A percentile compares a stretch with the other conserved stretches of the same genome.
Evolutionary conservation across 331 rosid genomes (phyloP).

Genomic region (Pyrus hybrid): DNA sequence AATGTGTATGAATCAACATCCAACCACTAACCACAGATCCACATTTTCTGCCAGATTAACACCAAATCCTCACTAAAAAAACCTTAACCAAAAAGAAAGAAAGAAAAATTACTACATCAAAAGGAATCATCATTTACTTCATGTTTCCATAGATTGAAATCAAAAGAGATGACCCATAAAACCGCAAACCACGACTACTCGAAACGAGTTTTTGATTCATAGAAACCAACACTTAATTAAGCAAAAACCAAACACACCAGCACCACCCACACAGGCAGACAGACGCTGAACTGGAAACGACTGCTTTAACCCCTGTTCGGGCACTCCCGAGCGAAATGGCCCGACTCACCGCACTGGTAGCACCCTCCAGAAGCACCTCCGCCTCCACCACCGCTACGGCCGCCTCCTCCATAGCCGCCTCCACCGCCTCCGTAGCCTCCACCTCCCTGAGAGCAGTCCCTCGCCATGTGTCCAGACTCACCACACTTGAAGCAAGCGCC

Average conservation of each 20-base stretch:
- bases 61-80: neutral
- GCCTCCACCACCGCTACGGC: slow-evolving; percentile 31
- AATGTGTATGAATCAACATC: slow-evolving; percentile 8
- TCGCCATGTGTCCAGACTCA: slow-evolving; percentile 52
- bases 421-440: slow-evolving; percentile 23
- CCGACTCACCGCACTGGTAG: slow-evolving; percentile 64
- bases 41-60: neutral
- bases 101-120: neutral
- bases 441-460: slow-evolving; percentile 33
- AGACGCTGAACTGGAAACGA: neutral
- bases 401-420: slow-evolving; percentile 12
- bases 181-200: neutral
- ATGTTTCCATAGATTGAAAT: neutral
- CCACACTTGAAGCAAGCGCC: slow-evolving; percentile 69
- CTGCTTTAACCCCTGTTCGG: slow-evolving; percentile 12
- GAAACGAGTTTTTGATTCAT: neutral
- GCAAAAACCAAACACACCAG: neutral
- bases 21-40: neutral
- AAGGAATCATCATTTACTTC: neutral
- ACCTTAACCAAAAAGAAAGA: neutral
- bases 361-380: slow-evolving; percentile 45
- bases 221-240: neutral
- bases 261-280: neutral
- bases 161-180: neutral
- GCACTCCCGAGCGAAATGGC: slow-evolving; percentile 69